Evolutionary conservation across 169 alveolate genomes (phyloP), one percentile per base, ranked within the genome.

Genomic region (Plasmodium sp.): DNA sequence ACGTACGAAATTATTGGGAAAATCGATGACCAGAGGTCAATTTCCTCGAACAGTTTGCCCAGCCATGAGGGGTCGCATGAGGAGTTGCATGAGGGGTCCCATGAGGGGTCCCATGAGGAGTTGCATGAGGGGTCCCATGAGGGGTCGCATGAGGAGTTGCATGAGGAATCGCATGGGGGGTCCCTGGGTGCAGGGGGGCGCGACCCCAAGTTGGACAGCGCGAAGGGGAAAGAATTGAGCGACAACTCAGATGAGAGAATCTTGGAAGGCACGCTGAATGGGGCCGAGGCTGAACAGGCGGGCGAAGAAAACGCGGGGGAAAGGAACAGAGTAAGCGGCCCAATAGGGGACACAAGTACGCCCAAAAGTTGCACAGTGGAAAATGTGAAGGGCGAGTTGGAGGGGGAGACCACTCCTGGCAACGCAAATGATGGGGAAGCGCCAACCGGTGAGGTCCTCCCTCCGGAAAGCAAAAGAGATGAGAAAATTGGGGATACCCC

Each of bases 1-100:
- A 75, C 82, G n/a, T 85, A 85, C 45, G 93, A 85, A 85, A 85
- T 85, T 54, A 77, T 85, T n/a, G 93, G 93, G 41, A 85, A 75
- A 54, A 85, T 85, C 22, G 93, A 85, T 75, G 93, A 85, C 3
- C 85, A 43, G 71, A 85, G 75, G 36, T 51, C 82, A 6, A 77
- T 34, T 34, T 51, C 81, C 5, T 85, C 93, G 14, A 75, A 56
- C 58, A 77, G 80, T 54, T 48, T 85, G 27, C 31, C 54, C 14
- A 77, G 81, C 45, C 41, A 85, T 85, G 93, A 73, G 56, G 56
- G 75, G 33, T 31, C 18, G 14, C 34, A 75, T n/a, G 77, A 84
- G 5, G 39, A 9, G 27, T 22, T 22, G 27, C 27, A 22, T 22
- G 27, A 22, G 27, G 27, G 27, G 27, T 22, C 27, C 0, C 27